Evolutionary conservation across 2,329 filamentous ascomycete species (phyloP).

Genomic region (Fusarium sp.): DNA sequence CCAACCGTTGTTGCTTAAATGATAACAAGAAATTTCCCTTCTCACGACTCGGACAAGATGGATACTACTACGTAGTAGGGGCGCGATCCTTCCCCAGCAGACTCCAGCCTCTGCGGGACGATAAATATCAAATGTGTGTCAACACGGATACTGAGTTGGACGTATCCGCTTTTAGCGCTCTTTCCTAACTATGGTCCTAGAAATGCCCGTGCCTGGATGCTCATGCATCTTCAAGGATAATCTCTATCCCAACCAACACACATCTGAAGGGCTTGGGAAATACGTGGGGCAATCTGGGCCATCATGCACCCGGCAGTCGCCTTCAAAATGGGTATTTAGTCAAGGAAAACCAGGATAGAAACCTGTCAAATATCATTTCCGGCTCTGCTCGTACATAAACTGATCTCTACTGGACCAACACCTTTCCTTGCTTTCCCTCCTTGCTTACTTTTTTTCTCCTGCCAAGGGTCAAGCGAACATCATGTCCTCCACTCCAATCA

Average conservation of each 20-base stretch:
- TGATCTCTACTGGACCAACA: background rate
- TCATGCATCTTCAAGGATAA: too few species aligned
- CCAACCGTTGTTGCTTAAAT: too few species aligned
- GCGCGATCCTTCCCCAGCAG: too few species aligned
- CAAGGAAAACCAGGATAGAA: background rate
- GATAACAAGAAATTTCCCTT: fast-evolving
- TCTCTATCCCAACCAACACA: background rate
- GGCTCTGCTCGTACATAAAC: background rate
- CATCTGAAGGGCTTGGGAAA: background rate
- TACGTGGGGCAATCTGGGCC: background rate
- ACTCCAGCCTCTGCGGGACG: background rate
- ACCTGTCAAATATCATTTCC: background rate
- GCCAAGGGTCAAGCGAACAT: background rate
- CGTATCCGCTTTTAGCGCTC: background rate
- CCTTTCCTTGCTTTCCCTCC: too few species aligned
- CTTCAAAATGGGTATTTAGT: background rate
- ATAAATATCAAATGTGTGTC: background rate
- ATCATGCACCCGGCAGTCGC: background rate
- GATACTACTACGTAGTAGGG: background rate
- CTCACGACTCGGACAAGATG: background rate
- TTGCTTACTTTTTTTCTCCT: background rate
- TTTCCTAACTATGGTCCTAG: background rate
- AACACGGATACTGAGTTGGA: background rate
- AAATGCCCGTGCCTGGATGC: background rate
- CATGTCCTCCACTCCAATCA: background rate